A percentile compares a stretch with the other conserved stretches of the same genome.
These are phyloP conservation scores for Suillus brevipes DNA, from an alignment of 768 basidiomycete genomes.

Conservation along the genomic window DNA sequence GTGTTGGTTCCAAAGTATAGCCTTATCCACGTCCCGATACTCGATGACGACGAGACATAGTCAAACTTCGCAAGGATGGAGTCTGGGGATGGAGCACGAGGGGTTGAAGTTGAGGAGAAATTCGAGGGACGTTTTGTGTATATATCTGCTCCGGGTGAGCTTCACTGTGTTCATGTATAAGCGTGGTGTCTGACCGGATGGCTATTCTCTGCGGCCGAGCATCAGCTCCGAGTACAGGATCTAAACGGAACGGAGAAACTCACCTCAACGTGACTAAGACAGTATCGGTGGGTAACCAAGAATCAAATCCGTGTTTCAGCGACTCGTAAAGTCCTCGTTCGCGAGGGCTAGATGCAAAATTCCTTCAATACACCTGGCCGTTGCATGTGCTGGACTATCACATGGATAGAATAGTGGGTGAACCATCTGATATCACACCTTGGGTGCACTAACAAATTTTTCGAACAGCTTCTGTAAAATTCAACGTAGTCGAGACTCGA, in stretches of 20 bases:
- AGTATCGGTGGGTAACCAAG: no score
- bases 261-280: no score
- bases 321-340: neutral
- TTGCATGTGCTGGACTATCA: neutral
- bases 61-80: constrained; percentile 34
- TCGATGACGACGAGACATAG: constrained; percentile 90
- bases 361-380: neutral
- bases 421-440: neutral
- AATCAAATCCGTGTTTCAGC: no score
- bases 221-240: no score
- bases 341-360: neutral
- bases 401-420: neutral
- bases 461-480: neutral
- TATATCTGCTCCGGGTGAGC: constrained; percentile 84
- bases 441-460: neutral
- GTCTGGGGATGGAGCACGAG: constrained; percentile 23
- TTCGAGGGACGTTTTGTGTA: constrained; percentile 96
- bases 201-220: no score
- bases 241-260: no score
- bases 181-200: no score
- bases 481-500: neutral
- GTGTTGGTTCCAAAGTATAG: constrained; percentile 69
- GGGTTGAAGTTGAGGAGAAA: constrained; percentile 67
- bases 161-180: constrained; percentile 41
- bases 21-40: constrained; percentile 86